Conservation (phyloP, 2,329 filamentous ascomycete species). For the Fusarium sp. region DNA sequence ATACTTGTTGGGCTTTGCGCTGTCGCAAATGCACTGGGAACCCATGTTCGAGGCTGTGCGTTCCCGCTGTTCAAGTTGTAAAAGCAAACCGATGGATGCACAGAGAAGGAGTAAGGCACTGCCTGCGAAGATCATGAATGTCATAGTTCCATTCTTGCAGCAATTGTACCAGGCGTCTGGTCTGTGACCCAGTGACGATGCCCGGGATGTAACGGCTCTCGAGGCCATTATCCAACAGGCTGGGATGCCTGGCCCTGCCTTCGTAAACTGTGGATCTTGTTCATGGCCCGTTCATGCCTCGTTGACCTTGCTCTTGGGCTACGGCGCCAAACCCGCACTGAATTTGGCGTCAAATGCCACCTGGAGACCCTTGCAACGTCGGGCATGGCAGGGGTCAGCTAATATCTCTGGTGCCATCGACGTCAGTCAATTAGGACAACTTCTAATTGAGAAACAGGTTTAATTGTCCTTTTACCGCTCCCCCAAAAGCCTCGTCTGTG, state of each 20-base stretch:
- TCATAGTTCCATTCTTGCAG: background rate
- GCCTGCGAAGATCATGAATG: background rate
- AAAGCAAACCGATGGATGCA: conserved; percentile 6
- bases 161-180: background rate
- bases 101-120: background rate
- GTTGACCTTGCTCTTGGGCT: conserved; percentile 26
- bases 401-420: conserved; percentile 14
- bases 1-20: background rate
- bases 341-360: conserved; percentile 30
- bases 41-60: background rate
- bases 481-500: background rate
- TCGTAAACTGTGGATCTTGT: conserved; percentile 18
- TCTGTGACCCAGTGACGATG: conserved; percentile 5
- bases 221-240: conserved; percentile 42
- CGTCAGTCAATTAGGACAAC: background rate
- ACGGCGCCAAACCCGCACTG: conserved; percentile 6
- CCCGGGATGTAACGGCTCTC: conserved; percentile 28
- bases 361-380: conserved; percentile 32
- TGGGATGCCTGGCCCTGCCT: conserved; percentile 42
- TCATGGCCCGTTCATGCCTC: conserved; percentile 12
- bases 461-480: conserved; percentile 9
- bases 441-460: conserved; percentile 29
- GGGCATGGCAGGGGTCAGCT: conserved; percentile 19
- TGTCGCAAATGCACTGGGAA: too few relatives aligned
- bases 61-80: background rate